phyloP scores from a whole-genome alignment of 2,329 filamentous ascomycete species.

The Lachnellula hyalina region DNA sequence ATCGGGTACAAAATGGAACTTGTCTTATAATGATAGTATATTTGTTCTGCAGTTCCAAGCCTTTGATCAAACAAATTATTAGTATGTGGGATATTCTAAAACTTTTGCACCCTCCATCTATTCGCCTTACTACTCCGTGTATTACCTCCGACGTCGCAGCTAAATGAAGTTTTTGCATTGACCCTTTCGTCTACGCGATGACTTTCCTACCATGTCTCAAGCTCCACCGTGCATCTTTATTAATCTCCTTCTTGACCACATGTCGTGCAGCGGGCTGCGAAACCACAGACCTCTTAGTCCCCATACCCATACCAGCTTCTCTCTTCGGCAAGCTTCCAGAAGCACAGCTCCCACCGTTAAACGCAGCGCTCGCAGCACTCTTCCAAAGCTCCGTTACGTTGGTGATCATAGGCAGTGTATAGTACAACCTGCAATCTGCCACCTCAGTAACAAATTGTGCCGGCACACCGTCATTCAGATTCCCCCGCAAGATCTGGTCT shows the following conservation, averaged over 20 bases:
- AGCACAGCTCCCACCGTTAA: conserved; percentile 36
- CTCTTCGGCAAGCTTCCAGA: conserved; percentile 21
- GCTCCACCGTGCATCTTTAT: not conserved
- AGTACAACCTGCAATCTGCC: conserved; percentile 57
- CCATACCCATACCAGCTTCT: not conserved
- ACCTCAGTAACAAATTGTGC: conserved; percentile 57
- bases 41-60: too few relatives aligned
- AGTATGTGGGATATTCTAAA: too few relatives aligned
- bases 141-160: too few relatives aligned
- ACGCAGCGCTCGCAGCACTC: conserved; percentile 36
- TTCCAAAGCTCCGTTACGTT: conserved; percentile 50
- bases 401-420: conserved; percentile 47
- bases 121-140: too few relatives aligned
- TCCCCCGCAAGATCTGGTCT: conserved; percentile 31
- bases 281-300: not conserved
- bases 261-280: not conserved
- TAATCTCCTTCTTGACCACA: not conserved
- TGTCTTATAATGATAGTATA: too few relatives aligned
- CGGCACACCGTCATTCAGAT: conserved; percentile 37
- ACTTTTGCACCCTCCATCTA: too few relatives aligned
- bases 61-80: too few relatives aligned
- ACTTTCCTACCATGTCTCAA: not conserved
- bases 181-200: not conserved
- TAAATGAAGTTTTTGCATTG: too few relatives aligned
- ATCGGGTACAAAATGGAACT: too few relatives aligned